phyloP scores from a whole-genome alignment of 805 yeast genomes.

The Candida methanosorbosa region DNA sequence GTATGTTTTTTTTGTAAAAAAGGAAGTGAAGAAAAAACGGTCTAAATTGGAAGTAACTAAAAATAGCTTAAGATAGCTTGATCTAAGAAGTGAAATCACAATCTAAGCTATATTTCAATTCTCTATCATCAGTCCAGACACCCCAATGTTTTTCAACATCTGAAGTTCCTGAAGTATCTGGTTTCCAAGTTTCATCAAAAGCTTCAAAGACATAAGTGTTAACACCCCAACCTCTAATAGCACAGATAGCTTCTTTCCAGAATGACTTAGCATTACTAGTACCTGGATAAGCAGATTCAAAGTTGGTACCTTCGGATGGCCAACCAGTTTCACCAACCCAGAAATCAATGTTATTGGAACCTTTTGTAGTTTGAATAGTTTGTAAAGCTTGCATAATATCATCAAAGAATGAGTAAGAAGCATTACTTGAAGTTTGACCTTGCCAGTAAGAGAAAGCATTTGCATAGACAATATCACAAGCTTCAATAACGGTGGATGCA shows the following conservation, averaged over 20 bases:
- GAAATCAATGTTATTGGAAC: constrained; percentile 76
- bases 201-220: constrained; percentile 93
- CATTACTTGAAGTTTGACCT: constrained; percentile 78
- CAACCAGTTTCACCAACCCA: constrained; percentile 99
- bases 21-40: too few species aligned
- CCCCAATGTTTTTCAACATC: constrained; percentile 96
- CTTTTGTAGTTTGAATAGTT: constrained; percentile 77
- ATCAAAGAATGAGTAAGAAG: constrained; percentile 88
- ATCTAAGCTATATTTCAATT: constrained; percentile 33
- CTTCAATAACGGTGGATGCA: constrained; percentile 60
- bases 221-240: constrained; percentile 92
- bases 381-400: constrained; percentile 97
- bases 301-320: constrained; percentile 82
- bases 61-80: too few species aligned
- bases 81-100: constrained; percentile 47
- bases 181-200: constrained; percentile 94
- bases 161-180: constrained; percentile 75
- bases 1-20: too few species aligned
- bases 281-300: constrained; percentile 58
- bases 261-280: constrained; percentile 64
- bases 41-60: too few species aligned
- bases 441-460: constrained; percentile 99
- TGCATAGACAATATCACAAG: constrained; percentile 81
- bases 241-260: constrained; percentile 89
- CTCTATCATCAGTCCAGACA: constrained; percentile 51